Evolutionary conservation across 371 early-diverging fungal genomes (phyloP), one percentile per base, ranked within the genome.

Genomic region (Quaeritorhiza haematococci): DNA sequence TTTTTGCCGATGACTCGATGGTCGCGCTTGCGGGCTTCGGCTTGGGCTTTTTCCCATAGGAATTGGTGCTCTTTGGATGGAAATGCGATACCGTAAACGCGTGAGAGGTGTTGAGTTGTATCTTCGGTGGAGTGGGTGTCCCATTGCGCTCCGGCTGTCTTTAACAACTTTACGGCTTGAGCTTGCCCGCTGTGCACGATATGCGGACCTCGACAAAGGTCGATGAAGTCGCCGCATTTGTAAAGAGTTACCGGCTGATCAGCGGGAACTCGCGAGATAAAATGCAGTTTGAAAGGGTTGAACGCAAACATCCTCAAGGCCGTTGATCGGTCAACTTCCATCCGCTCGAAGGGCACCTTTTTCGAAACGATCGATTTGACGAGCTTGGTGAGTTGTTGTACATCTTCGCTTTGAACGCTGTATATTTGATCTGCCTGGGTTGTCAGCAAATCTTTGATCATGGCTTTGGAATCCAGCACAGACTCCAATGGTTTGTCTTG

Each of bases 151-250:
- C 63, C 58, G 23, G 62, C 63, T 3, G 67, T 70, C 28, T 57
- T 54, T 2, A 58, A 26, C 4, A 73, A 48, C 61, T 63, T 65
- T 15, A 70, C 15, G 10, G 59, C 53, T 3, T 49, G 44, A 21
- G 83, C 53, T 21, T 61, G 49, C 1, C 71, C 64, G 1, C 82
- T 77, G 46, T 64, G 59, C 15, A 60, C 56, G 27, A 87, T 58
- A 63, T 85, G 85, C 8, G 87, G 87, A 6, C 87, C 87, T 49
- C 69, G 55, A 66, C 85, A 84, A 32, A 87, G 62, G 68, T 87
- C 87, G 47, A 80, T 68, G 53, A 84, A 80, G 33, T 73, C 71
- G 15, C 76, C 78, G 45, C 73, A 72, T 34, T 66, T 57, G 62
- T 79, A 82, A 8, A 83, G 67, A 23, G 80, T 75, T 21, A 71